Evolutionary conservation across 768 basidiomycete species (phyloP), one percentile per base, ranked within the genome.

Genomic region (Tremella mesenterica): DNA sequence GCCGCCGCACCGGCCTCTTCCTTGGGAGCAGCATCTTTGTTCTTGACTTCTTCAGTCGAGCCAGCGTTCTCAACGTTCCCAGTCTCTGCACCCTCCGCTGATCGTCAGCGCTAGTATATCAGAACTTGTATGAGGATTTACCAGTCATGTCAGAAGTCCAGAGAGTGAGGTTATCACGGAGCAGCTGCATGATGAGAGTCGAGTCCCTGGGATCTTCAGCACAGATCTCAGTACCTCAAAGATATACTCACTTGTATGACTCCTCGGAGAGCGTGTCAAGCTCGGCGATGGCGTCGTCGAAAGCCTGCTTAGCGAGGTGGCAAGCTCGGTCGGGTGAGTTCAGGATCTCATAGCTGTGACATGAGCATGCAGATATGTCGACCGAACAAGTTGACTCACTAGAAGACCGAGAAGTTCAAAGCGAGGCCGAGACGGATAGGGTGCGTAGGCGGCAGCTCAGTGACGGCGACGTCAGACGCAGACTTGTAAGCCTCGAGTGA

Each of bases 81-180:
- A n/a, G n/a, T n/a, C n/a, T n/a, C n/a, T n/a, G n/a, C n/a, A n/a
- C n/a, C n/a, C n/a, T n/a, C 12, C 34, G 34, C 12, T 36, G 34
- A 36, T 36, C 12, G n/a, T 36, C 12, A 12, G 12, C 34, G 12
- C 34, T 12, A 36, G 12, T 36, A n/a, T 36, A 36, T 36, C 12
- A 36, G n/a, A 12, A n/a, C 10, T 13, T 21, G n/a, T 16, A 16
- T n/a, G n/a, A n/a, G n/a, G n/a, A n/a, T n/a, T 29, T 21, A 16
- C 92, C 90, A 75, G 91, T 88, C 87, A 95, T 91, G 75, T 95
- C 92, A 43, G 88, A 91, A 55, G 92, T 95, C 92, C 92, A 97
- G 68, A 96, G 82, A 45, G 91, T 95, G 39, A 97, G 78, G 82
- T 96, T 96, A 76, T 96, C 92, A 71, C 91, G 84, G 73, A 96